These are phyloP conservation scores for Ambrosia hybrid DNA, from an alignment of 140 eudicot genomes.

Conservation along the genomic window DNA sequence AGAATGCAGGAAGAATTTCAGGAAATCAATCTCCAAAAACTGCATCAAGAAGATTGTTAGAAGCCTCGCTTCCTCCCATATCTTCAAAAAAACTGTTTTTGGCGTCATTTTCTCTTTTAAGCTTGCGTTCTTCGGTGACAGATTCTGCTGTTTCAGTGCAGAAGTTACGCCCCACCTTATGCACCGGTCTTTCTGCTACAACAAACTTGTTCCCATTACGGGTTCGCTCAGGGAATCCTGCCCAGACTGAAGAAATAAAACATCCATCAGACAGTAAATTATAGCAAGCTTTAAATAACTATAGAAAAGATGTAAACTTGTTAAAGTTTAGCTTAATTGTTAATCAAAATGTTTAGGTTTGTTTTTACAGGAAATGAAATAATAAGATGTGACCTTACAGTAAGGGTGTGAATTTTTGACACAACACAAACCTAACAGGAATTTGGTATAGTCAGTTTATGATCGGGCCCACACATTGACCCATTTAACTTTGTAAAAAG, in stretches of 20 bases:
- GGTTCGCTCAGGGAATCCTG: slow-evolving; percentile 80
- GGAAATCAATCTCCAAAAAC: slow-evolving; percentile 53
- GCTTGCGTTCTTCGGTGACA: slow-evolving; percentile 63
- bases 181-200: slow-evolving; percentile 78
- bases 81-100: slow-evolving; percentile 63
- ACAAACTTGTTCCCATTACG: slow-evolving; percentile 93
- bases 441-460: not conserved
- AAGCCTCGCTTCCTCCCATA: slow-evolving; percentile 48
- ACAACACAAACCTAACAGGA: too few species aligned
- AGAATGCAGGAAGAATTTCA: not conserved
- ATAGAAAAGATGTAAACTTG: not conserved
- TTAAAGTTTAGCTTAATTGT: not conserved
- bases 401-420: too few species aligned
- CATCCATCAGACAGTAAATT: not conserved
- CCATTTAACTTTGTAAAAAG: not conserved
- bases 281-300: not conserved
- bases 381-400: too few species aligned
- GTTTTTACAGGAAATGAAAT: not conserved
- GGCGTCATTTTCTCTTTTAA: slow-evolving; percentile 60
- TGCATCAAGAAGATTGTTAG: slow-evolving; percentile 62
- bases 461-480: not conserved
- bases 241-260: slow-evolving; percentile 72
- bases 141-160: slow-evolving; percentile 74
- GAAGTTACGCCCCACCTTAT: slow-evolving; percentile 47
- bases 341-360: not conserved